Evolutionary conservation across 2,329 filamentous ascomycete genomes (phyloP), one percentile per base, ranked within the genome.

Genomic region (Trematosphaeria pertusa): DNA sequence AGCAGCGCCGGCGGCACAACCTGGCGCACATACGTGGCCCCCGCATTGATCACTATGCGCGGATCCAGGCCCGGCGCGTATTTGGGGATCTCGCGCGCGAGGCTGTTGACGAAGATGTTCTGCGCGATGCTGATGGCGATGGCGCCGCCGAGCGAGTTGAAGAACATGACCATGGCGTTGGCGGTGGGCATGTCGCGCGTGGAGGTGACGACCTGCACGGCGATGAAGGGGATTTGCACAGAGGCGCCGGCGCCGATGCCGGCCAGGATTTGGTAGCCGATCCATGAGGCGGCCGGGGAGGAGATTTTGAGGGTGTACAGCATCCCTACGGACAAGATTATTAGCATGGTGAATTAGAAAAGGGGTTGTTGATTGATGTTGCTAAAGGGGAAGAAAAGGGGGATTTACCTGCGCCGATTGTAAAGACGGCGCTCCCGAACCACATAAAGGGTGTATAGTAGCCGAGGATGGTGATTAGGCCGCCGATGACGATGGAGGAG

Each of bases 71-170:
- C 70, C 0, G 75, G 74, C 0, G 63, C 76, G 30, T 73, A 67
- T 26, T 67, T 70, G 1, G 71, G 70, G 3, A 90, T 73, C 26
- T 80, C 75, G 3, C 75, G 66, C 35, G 83, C 72, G 14, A 89
- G 73, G 0, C 79, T 82, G 59, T 88, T 87, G 52, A 83, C 80
- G 73, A 89, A 88, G 35, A 88, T 78, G 15, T 85, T 83, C 65
- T 89, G 84, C 0, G 82, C 81, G 8, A 87, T 81, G 5, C 82
- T 80, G 37, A 89, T 81, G 55, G 83, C 82, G 18, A 89, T 70
- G 2, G 87, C 84, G 3, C 86, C 86, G 31, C 86, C 86, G 3
- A 89, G 76, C 1, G 78, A 78, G 61, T 88, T 84, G 72, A 83
- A 84, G 70, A 89, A 87, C 51, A 80, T 73, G 20, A 75, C 57